Evolutionary conservation across 306 rosid species (phyloP).

Genomic region (Prunus mongolica): DNA sequence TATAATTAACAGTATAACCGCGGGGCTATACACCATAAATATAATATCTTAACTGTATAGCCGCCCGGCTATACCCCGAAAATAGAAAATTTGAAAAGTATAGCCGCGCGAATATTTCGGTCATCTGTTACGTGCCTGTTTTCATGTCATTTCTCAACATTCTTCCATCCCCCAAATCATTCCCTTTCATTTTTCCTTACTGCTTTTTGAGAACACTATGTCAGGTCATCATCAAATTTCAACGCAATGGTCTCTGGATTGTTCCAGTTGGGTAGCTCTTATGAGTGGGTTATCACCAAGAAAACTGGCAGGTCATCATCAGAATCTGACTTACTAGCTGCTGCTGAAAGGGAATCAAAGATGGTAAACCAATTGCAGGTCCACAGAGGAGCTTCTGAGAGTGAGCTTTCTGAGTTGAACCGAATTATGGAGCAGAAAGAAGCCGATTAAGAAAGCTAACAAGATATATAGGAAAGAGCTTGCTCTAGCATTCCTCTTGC

Average conservation of each 20-base stretch:
- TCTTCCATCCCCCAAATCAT: constrained; percentile 88
- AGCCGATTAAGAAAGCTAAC: constrained; percentile 59
- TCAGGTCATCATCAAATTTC: constrained; percentile 58
- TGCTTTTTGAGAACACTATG: constrained; percentile 91
- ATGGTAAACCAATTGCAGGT: constrained; percentile 50
- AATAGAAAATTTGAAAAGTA: no score
- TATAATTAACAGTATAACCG: no score
- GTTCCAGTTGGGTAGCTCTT: constrained; percentile 90
- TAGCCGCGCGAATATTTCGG: constrained; percentile 15
- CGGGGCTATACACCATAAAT: no score
- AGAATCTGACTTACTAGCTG: constrained; percentile 72
- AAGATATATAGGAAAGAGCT: constrained; percentile 82
- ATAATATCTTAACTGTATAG: no score
- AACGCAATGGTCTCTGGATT: constrained; percentile 94
- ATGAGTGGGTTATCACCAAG: constrained; percentile 93
- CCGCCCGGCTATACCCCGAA: no score
- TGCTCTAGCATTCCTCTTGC: constrained; percentile 78
- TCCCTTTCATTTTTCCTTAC: constrained; percentile 87
- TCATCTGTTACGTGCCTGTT: constrained; percentile 84
- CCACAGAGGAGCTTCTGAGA: constrained; percentile 65
- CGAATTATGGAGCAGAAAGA: constrained; percentile 49
- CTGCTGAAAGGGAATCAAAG: constrained; percentile 63
- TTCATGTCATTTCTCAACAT: constrained; percentile 87
- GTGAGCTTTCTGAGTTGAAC: constrained; percentile 57
- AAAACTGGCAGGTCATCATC: constrained; percentile 88